Base-by-base conservation (phyloP, 768 basidiomycete species). In the Leccinum arenicola region DNA sequence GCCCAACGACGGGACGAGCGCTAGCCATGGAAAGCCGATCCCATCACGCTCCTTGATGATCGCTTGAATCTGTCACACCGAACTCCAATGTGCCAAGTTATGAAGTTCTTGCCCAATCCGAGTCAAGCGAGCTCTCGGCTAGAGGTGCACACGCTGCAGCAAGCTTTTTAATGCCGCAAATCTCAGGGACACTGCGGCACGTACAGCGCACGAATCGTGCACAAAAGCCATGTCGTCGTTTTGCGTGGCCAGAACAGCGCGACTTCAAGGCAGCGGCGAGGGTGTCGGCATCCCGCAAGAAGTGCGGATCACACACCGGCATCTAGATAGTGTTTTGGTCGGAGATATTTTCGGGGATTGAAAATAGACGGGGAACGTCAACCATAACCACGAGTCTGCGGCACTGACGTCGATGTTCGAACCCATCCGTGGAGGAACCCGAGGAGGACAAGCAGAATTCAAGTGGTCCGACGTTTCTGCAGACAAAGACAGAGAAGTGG, bases 401-500 rank as follows among this genome's bases (percentile, higher is more conserved):
- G 47, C 3, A 4, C 27, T 38, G 12, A 9, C 50, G 43, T 45
- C 43, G 9, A 45, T 93, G 91, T 93, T 90, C 64, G 90, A 93
- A 71, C 91, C 91, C 10, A 84, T 91, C 40, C 83, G 92, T 54
- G 92, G 90, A 48, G 92, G 92, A n/a, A 94, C 91, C 21, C 84
- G 92, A 58, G 92, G 92, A n/a, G 92, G 92, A 3, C 89, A 91
- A 66, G 92, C 87, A 51, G 90, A 93, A 66, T 94, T 94, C 80
- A 93, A 93, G 73, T 94, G 92, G 92, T 70, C 88, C 11, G 93
- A 95, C 65, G 91, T 92, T 8, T 88, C 91, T 45, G 90, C 89
- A 58, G 94, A 95, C 76, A 95, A 95, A 74, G 94, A 95, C 75
- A 83, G 90, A 75, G 94, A 95, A 78, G 94, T 93, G 54, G 53